A percentile compares a stretch with the other conserved stretches of the same genome.
Evolutionary conservation across 2,329 filamentous ascomycete species (phyloP).

Genomic region (Talaromyces sp.): DNA sequence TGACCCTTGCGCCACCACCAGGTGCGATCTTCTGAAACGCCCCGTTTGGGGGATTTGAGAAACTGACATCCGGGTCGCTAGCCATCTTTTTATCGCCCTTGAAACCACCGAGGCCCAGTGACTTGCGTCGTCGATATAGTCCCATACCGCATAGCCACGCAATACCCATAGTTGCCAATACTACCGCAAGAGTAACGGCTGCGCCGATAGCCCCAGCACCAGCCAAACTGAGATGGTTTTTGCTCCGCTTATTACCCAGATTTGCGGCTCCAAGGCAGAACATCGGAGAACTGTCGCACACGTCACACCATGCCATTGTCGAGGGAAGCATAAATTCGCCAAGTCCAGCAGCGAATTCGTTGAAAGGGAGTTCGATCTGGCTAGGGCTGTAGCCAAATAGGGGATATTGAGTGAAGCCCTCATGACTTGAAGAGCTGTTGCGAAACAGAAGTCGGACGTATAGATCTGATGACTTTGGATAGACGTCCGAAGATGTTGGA

Average conservation of each 20-base stretch:
- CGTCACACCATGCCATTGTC: conserved; percentile 52
- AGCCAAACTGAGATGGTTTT: conserved; percentile 37
- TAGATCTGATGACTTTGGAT: conserved; percentile 45
- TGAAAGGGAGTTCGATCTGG: conserved; percentile 47
- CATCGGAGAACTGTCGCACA: conserved; percentile 45
- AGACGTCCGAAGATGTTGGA: conserved; percentile 29
- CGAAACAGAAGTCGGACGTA: conserved; percentile 56
- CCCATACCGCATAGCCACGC: conserved; percentile 45
- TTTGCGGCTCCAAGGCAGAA: conserved; percentile 50
- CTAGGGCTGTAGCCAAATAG: conserved; percentile 51
- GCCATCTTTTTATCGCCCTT: conserved; percentile 54
- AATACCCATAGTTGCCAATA: conserved; percentile 40
- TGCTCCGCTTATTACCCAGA: conserved; percentile 3
- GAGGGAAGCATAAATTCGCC: conserved; percentile 41
- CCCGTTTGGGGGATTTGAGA: conserved; percentile 41
- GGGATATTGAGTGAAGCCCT: conserved; percentile 42
- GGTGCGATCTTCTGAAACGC: conserved; percentile 26
- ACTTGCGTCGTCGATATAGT: conserved; percentile 40
- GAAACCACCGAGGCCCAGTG: conserved; percentile 50
- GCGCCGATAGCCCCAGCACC: conserved; percentile 58
- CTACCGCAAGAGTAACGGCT: conserved; percentile 48
- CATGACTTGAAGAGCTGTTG: conserved; percentile 49
- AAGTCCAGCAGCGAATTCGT: conserved; percentile 50
- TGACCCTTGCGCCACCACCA: conserved; percentile 20
- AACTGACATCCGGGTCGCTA: conserved; percentile 52